Evolutionary conservation across 2,329 filamentous ascomycete species (phyloP), one percentile per base, ranked within the genome.

Genomic region (Trichoderma breve): DNA sequence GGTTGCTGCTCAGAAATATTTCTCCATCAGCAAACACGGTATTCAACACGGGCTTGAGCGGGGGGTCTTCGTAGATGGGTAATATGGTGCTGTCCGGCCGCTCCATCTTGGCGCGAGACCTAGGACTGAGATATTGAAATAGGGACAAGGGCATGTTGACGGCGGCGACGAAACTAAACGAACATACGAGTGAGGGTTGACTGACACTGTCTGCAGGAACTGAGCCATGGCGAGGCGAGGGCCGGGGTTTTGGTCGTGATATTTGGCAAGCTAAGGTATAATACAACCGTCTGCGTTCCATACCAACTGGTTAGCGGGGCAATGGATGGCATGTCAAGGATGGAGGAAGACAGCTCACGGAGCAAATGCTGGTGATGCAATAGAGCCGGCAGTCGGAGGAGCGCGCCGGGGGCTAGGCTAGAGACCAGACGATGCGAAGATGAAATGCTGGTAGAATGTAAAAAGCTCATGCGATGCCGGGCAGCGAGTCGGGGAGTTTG

Each of bases 1-100:
- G 91, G 84, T 96, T 96, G 77, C 93, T 96, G 80, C 79, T 74
- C 28, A 73, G 64, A 30, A 75, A 60, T 61, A 62, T 74, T 30
- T 75, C 73, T 72, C 71, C 72, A 76, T 82, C 76, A 83, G 81
- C 77, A 75, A 77, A 51, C 55, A 71, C 72, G n/a, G 26, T n/a
- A 32, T 36, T 75, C 73, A 73, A 74, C 61, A 64, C 74, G 39
- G 57, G 74, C 72, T 60, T 76, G 64, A 60, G 77, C 74, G 60
- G 76, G 73, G 61, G 70, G 67, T 81, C 77, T 68, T 78, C 77
- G 66, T 78, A 74, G 71, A 81, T 76, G 64, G 79, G 76, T 61
- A 81, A 78, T 68, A 79, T 79, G 71, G 78, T 78, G 64, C 69
- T 76, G 36, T 80, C 77, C 70, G 79, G 74, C 58, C 76, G 76